Evolutionary conservation across 352 stramenopile genomes (phyloP), one percentile per base, ranked within the genome.

Genomic region (Phytophthora crassamura): DNA sequence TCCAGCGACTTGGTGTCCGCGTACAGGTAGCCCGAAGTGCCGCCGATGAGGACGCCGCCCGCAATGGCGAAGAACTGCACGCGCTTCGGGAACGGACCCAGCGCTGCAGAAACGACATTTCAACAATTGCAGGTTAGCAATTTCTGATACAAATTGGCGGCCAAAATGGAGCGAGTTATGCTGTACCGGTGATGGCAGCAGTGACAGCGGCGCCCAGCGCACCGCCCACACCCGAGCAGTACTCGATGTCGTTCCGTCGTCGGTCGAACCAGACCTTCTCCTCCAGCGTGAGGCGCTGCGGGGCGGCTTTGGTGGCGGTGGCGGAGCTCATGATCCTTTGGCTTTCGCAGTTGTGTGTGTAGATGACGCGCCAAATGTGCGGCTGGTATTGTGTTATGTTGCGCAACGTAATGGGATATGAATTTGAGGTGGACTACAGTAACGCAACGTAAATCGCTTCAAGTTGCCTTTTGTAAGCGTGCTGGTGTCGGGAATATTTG

Each of bases 211-310:
- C 72, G 20, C 86, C 84, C 33, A 90, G 49, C 11, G 69, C 75
- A 15, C 71, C 86, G 38, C 86, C 86, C 12, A 94, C 78, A 11
- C 73, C 73, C 3, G 77, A 67, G 68, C 79, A 90, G 50, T 90
- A 81, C 71, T 91, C 65, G 33, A 94, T 53, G 57, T 93, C 84
- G 16, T 53, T 80, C 56, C 77, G 71, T 67, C 86, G 82, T 41
- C 81, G 82, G 43, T 94, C 84, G 53, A 88, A 89, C 86, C 86
- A 94, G 32, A 92, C 55, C 58, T 93, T 93, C 66, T 94, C 86
- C 64, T 94, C 86, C 25, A 94, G 75, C 46, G 84, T 92, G 47
- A 91, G 72, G 15, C 79, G 84, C 59, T 70, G 70, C 18, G 63
- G 64, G 10, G 36, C 22, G 9, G 51, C 15, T 9, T 39, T 45